Conservation (phyloP, 1,284 basidiomycete species). For the Polyporus tsugae region DNA sequence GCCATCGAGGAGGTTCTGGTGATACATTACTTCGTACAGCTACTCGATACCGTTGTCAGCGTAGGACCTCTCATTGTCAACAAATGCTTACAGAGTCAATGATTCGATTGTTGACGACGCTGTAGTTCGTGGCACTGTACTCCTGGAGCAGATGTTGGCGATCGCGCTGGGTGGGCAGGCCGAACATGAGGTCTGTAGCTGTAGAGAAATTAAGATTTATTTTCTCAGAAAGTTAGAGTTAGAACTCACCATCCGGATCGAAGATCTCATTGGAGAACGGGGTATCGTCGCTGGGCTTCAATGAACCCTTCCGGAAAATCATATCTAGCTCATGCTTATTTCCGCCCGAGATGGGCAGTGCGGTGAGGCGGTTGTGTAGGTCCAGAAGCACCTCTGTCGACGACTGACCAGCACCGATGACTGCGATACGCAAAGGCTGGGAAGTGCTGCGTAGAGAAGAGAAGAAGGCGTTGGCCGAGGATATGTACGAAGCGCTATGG, state of each 20-base stretch:
- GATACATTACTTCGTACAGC: slow-evolving; percentile 64
- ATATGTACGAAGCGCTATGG: slow-evolving; percentile 56
- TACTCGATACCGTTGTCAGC: slow-evolving; percentile 30
- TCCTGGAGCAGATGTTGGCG: slow-evolving; percentile 51
- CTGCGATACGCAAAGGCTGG: slow-evolving; percentile 54
- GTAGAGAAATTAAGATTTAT: slow-evolving; percentile 7
- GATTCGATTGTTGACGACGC: slow-evolving; percentile 60
- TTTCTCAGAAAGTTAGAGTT: slow-evolving; percentile 10
- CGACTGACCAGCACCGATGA: slow-evolving; percentile 65
- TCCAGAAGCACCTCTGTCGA: slow-evolving; percentile 63
- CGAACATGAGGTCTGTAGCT: slow-evolving; percentile 54
- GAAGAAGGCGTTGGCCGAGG: slow-evolving; percentile 49
- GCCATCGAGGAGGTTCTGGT: slow-evolving; percentile 57
- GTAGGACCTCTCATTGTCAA: background rate
- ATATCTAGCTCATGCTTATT: slow-evolving; percentile 55
- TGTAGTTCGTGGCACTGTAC: slow-evolving; percentile 63
- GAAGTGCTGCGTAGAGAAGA: slow-evolving; percentile 35
- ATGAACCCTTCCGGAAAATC: slow-evolving; percentile 60
- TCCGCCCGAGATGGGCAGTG: slow-evolving; percentile 36
- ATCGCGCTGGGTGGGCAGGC: slow-evolving; percentile 45
- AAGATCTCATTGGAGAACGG: slow-evolving; percentile 70
- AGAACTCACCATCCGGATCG: slow-evolving; percentile 55
- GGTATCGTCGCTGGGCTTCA: slow-evolving; percentile 65
- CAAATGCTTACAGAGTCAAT: slow-evolving; percentile 48
- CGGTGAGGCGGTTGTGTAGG: slow-evolving; percentile 51